A percentile compares a stretch with the other conserved stretches of the same genome.
These are phyloP conservation scores for Chlorella variabilis DNA, from an alignment of 163 green algal genomes.

Conservation along the genomic window DNA sequence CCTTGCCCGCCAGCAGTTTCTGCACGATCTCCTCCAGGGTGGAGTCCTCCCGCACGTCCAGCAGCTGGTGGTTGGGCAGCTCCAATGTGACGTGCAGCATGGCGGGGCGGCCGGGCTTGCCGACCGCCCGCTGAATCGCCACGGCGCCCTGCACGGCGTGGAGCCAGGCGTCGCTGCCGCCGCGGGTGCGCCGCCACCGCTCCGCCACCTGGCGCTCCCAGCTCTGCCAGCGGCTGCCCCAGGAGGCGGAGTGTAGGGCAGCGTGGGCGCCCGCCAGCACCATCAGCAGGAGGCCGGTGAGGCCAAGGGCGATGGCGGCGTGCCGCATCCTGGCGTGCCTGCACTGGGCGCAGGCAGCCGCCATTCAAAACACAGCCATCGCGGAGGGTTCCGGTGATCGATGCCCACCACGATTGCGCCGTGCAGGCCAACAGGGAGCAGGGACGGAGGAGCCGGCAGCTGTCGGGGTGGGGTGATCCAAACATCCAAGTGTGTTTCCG, in stretches of 20 bases:
- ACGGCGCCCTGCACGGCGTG: neutral
- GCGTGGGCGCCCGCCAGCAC: neutral
- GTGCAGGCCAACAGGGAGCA: no score
- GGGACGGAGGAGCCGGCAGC: no score
- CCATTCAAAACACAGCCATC: no score
- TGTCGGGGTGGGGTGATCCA: no score
- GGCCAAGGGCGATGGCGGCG: neutral
- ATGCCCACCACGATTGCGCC: no score
- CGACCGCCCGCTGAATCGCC: no score
- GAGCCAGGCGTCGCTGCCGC: neutral
- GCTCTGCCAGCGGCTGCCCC: neutral
- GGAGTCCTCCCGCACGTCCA: neutral
- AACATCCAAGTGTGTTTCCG: no score
- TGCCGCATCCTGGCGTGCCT: neutral
- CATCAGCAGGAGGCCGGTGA: neutral
- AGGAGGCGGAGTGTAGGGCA: neutral
- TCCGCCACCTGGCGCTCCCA: neutral
- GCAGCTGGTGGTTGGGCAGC: neutral
- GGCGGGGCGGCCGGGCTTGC: neutral
- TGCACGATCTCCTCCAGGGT: conserved; percentile 7
- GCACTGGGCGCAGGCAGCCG: no score
- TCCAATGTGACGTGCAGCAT: neutral
- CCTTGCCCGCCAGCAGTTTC: conserved; percentile 3
- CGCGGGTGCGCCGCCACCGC: neutral
- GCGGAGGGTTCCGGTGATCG: no score